phyloP scores from a whole-genome alignment of 129 eudicot species.

The Escallonia rubra region DNA sequence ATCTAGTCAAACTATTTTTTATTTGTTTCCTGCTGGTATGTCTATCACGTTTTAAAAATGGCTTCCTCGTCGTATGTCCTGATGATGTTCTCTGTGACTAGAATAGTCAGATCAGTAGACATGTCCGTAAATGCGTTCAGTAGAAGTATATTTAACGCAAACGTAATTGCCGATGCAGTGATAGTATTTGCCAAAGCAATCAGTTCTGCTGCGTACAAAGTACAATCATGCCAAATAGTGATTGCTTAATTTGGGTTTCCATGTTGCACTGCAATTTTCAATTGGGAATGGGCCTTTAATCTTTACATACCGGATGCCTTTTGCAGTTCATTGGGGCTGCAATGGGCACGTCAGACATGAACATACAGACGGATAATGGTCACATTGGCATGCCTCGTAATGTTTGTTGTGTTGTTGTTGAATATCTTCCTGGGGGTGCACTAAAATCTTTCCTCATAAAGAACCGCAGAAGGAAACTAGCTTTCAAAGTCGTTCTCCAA shows the following conservation, averaged over 20 bases:
- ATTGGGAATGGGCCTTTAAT: too few relatives aligned
- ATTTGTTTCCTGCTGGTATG: too few relatives aligned
- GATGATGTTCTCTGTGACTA: not conserved
- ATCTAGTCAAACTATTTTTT: too few relatives aligned
- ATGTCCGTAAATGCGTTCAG: not conserved
- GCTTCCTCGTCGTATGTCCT: not conserved
- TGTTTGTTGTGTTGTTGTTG: constrained; percentile 82
- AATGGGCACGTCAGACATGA: constrained; percentile 71
- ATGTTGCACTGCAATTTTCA: too few relatives aligned
- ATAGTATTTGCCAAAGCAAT: too few relatives aligned
- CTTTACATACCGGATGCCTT: not conserved
- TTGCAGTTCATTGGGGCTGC: constrained; percentile 90
- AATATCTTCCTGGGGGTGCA: constrained; percentile 89
- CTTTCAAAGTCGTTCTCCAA: constrained; percentile 81
- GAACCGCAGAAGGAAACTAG: constrained; percentile 71
- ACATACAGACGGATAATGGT: constrained; percentile 68
- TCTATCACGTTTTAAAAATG: too few relatives aligned
- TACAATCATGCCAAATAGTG: not conserved
- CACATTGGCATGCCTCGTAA: constrained; percentile 72
- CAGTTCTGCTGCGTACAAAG: too few relatives aligned
- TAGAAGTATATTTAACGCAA: too few relatives aligned
- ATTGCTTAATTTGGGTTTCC: too few relatives aligned
- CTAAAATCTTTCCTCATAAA: constrained; percentile 75
- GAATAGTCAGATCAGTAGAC: not conserved
- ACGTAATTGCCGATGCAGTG: too few relatives aligned